Evolutionary conservation across 2,329 filamentous ascomycete genomes (phyloP), one percentile per base, ranked within the genome.

Genomic region (Trichophyton schoenleinii): DNA sequence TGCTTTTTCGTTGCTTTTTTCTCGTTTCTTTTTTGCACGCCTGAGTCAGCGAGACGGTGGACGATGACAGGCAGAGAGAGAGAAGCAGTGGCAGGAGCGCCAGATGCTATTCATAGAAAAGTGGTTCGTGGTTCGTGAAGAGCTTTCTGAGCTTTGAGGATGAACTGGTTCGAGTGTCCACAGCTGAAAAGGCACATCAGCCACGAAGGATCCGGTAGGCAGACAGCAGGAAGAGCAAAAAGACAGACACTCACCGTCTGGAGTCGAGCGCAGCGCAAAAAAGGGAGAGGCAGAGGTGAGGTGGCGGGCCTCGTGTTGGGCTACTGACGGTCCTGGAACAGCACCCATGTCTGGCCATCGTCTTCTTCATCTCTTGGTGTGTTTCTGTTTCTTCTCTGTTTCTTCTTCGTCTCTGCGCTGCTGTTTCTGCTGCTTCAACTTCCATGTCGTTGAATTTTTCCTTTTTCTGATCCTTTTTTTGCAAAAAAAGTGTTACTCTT

Each of bases 261-360:
- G 34, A 38, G 3, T 38, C 34, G 9, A 38, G 13, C 8, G 34
- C 34, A 52, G 3, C 46, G 22, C 11, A 52, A 11, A 52, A 22
- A 28, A 22, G 46, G 28, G 22, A 52, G 46, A 28, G 46, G 22
- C 46, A 52, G 46, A 52, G 22, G 18, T 11, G 18, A 22, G 34
- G 49, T 53, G 49, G 49, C 49, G 49, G 49, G 34, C 34, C 22
- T 53, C 49, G 49, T 53, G 44, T 48, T 48, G 44, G 44, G 44
- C 49, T 53, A 53, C 22, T 25, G 49, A 28, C 49, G 49, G 49
- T 22, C 49, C 9, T 53, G 15, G 28, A 34, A 53, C 22, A 4
- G 22, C 44, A 48, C 25, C 44, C 44, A 48, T 48, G 44, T 48
- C 44, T 31, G n/a, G 7, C 44, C 44, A 44, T 20, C 41, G 2